Conservation (phyloP, 257 asterid species). For the Solanum ossicruentum region DNA sequence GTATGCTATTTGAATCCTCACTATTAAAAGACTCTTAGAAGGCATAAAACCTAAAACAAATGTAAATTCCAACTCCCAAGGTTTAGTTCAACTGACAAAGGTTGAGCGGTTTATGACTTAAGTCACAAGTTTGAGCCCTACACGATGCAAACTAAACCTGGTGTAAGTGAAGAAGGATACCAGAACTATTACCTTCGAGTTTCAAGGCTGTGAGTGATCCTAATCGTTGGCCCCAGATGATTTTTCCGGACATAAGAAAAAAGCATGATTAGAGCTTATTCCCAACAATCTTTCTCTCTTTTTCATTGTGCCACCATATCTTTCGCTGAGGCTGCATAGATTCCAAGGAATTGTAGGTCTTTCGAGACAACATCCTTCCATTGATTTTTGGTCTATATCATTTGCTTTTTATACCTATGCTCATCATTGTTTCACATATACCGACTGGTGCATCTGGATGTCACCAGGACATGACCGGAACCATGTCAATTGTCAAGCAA, state of each 20-base stretch:
- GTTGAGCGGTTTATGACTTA: background rate
- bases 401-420: background rate
- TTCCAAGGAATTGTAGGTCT: background rate
- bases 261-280: background rate
- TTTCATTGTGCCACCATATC: background rate
- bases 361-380: background rate
- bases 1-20: background rate
- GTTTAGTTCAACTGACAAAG: background rate
- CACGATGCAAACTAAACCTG: background rate
- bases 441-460: background rate
- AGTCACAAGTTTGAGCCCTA: background rate
- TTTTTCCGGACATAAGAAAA: background rate
- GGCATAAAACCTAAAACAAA: background rate
- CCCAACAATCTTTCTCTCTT: background rate
- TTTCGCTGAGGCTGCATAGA: background rate
- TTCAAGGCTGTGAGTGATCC: background rate
- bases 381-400: background rate
- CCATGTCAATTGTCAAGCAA: background rate
- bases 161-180: background rate
- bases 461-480: background rate
- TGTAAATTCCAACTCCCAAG: background rate
- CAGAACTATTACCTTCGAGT: background rate
- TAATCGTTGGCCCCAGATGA: background rate
- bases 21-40: background rate
- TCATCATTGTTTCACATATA: background rate